A percentile compares a stretch with the other conserved stretches of the same genome.
These are phyloP conservation scores for Fusarium algeriense DNA, from an alignment of 2,329 filamentous ascomycete species.

Conservation along the genomic window DNA sequence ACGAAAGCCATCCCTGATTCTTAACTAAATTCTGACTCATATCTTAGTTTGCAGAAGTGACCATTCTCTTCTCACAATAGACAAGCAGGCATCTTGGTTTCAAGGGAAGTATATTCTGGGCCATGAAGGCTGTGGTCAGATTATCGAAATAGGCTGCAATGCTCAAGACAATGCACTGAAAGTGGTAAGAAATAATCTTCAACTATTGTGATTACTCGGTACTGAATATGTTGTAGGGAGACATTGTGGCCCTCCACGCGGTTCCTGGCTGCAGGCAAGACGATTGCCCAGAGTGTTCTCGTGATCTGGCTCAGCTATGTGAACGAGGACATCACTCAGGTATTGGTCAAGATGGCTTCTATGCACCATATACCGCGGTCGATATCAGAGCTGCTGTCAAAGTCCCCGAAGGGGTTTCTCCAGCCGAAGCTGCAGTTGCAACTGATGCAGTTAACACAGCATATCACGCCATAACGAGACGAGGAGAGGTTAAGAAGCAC, in stretches of 20 bases:
- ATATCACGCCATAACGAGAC: slow-evolving; percentile 34
- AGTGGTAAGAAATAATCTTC: slow-evolving; percentile 9
- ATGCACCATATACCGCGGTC: slow-evolving; percentile 54
- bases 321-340: slow-evolving; percentile 56
- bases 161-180: not conserved
- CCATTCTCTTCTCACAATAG: slow-evolving; percentile 32
- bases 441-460: slow-evolving; percentile 42
- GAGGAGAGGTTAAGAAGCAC: slow-evolving; percentile 25
- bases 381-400: slow-evolving; percentile 39
- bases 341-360: slow-evolving; percentile 59
- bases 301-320: slow-evolving; percentile 55
- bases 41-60: slow-evolving; percentile 26
- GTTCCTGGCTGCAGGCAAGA: slow-evolving; percentile 30
- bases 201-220: accelerated
- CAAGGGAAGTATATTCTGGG: slow-evolving; percentile 36
- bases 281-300: slow-evolving; percentile 53
- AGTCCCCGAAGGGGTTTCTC: slow-evolving; percentile 29
- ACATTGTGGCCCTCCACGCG: slow-evolving; percentile 40
- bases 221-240: slow-evolving; percentile 11
- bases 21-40: not conserved
- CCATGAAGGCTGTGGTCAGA: slow-evolving; percentile 37
- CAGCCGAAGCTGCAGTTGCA: slow-evolving; percentile 37
- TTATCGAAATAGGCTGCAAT: slow-evolving; percentile 20
- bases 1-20: not conserved
- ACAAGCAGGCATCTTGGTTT: slow-evolving; percentile 40